phyloP scores from a whole-genome alignment of 441 rosid genomes.

The Francoa sonchifolia region DNA sequence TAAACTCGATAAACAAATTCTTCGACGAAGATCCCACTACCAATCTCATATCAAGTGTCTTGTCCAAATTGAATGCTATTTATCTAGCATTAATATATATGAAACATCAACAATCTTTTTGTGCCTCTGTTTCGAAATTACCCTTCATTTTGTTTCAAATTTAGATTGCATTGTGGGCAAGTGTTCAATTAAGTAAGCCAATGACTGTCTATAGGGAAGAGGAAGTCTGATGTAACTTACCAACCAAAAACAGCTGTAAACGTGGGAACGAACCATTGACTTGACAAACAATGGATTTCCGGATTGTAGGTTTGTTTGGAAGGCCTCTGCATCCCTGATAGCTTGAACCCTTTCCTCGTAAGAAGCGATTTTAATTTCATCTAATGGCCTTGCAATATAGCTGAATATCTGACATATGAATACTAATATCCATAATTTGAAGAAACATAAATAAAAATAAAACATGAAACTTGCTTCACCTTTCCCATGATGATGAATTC shows the following conservation, averaged over 20 bases:
- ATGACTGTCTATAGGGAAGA: no score
- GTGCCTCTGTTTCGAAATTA: no score
- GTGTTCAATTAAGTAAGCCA: no score
- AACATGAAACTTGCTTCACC: constrained; percentile 8
- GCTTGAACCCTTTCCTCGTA: constrained; percentile 30
- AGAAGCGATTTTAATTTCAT: constrained; percentile 37
- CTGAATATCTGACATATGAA: constrained; percentile 14
- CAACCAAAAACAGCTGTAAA: constrained; percentile 63
- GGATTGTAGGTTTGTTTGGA: constrained; percentile 25
- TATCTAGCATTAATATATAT: no score
- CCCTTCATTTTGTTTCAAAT: no score
- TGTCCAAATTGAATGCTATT: no score
- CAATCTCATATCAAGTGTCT: no score
- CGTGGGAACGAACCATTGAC: constrained; percentile 61
- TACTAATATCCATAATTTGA: constrained; percentile 1
- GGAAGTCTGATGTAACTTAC: no score
- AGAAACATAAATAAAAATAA: background rate
- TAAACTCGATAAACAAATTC: no score
- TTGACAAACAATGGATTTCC: constrained; percentile 43
- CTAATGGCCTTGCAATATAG: constrained; percentile 33
- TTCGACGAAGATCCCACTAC: no score
- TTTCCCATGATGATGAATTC: constrained; percentile 25
- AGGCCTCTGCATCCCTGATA: constrained; percentile 29
- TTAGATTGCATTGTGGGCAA: no score
- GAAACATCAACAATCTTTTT: no score